phyloP scores from a whole-genome alignment of 2,329 filamentous ascomycete genomes.

The Dactylonectria macrodidyma region DNA sequence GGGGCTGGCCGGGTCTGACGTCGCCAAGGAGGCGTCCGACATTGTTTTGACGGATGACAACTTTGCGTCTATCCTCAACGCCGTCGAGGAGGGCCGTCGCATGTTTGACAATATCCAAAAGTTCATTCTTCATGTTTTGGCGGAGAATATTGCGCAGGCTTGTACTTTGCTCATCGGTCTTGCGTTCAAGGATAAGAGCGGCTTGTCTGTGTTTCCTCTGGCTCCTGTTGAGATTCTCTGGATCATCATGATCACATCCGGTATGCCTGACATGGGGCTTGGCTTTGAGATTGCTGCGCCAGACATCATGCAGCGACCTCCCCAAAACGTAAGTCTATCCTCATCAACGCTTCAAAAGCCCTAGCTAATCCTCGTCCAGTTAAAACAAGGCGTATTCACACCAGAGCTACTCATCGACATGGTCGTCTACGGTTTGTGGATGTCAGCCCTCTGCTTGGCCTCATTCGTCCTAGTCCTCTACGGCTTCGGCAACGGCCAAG shows the following conservation, averaged over 20 bases:
- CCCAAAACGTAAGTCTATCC: constrained; percentile 67
- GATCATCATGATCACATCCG: constrained; percentile 85
- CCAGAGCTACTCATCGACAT: constrained; percentile 76
- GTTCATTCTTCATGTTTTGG: constrained; percentile 77
- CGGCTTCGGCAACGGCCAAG: constrained; percentile 61
- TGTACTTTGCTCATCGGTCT: constrained; percentile 78
- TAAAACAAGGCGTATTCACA: constrained; percentile 73
- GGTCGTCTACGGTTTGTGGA: constrained; percentile 77
- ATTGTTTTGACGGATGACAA: constrained; percentile 83
- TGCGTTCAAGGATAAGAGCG: constrained; percentile 75
- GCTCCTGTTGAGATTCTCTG: constrained; percentile 82
- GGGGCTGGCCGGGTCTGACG: constrained; percentile 78
- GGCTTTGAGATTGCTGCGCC: constrained; percentile 79
- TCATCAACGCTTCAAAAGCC: too few species aligned
- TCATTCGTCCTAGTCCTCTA: constrained; percentile 69
- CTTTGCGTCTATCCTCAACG: constrained; percentile 79
- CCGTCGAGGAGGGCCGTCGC: constrained; percentile 78
- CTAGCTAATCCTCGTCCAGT: constrained; percentile 33
- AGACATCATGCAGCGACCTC: constrained; percentile 79
- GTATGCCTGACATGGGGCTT: constrained; percentile 81
- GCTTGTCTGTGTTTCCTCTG: constrained; percentile 79
- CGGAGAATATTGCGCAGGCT: constrained; percentile 80
- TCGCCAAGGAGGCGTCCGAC: constrained; percentile 77
- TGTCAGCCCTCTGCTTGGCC: constrained; percentile 71
- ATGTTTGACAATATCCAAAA: constrained; percentile 84